Percentiles rank a stretch among this genome's conserved stretches.
phyloP scores from a whole-genome alignment of 129 eudicot genomes.

The Saussurea involucrata region DNA sequence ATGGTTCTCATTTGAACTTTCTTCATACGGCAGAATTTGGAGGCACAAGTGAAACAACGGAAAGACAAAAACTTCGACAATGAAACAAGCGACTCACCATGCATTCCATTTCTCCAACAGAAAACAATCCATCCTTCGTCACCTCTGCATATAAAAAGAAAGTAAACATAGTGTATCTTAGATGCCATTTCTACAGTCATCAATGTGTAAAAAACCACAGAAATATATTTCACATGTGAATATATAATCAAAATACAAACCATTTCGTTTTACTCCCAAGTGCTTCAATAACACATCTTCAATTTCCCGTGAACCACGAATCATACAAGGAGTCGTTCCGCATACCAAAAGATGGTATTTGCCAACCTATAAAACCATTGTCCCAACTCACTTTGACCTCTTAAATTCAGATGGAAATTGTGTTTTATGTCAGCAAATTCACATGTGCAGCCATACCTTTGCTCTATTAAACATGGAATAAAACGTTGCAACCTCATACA shows the following conservation, averaged over 20 bases:
- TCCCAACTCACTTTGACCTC: slow-evolving; percentile 1
- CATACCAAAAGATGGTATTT: slow-evolving; percentile 99
- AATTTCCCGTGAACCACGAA: slow-evolving; percentile 95
- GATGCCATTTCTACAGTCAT: slow-evolving; percentile 3
- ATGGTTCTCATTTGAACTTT: background rate
- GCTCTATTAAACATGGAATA: slow-evolving; percentile 96
- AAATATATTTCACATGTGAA: background rate
- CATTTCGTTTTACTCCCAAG: slow-evolving; percentile 94
- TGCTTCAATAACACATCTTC: slow-evolving; percentile 87
- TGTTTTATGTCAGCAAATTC: background rate
- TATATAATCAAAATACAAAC: slow-evolving; percentile 32
- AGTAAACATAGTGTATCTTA: slow-evolving; percentile 1
- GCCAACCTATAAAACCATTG: slow-evolving; percentile 65
- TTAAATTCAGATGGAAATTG: slow-evolving; percentile 1
- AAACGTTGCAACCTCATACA: slow-evolving; percentile 96
- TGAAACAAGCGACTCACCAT: slow-evolving; percentile 56
- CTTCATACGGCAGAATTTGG: no score
- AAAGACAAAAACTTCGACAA: background rate
- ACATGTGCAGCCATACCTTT: slow-evolving; percentile 49
- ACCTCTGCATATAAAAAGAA: slow-evolving; percentile 61
- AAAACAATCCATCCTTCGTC: slow-evolving; percentile 95
- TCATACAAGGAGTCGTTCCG: slow-evolving; percentile 99
- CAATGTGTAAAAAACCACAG: background rate
- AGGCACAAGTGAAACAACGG: background rate
- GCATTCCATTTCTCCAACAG: slow-evolving; percentile 99